Percentiles rank a stretch among this genome's conserved stretches.
Conservation (phyloP, 208 protist genomes). For the Sergeia podlipaevii region DNA sequence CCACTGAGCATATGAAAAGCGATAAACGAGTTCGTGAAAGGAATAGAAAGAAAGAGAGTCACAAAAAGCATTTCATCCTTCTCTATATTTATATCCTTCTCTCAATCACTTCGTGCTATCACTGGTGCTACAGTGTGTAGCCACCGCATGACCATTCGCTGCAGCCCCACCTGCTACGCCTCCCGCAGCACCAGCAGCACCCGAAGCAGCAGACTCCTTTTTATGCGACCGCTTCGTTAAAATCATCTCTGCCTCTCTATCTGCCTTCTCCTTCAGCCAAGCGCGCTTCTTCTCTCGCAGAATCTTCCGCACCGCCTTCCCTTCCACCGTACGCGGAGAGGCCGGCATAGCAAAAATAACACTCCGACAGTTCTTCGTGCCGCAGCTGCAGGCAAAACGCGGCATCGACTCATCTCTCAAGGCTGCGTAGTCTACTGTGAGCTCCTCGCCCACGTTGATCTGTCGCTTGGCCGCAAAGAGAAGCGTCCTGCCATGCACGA, state of each 20-base stretch:
- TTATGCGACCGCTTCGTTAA: conserved; percentile 56
- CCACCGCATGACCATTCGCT: too few relatives aligned
- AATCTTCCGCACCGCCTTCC: conserved; percentile 44
- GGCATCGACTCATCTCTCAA: conserved; percentile 80
- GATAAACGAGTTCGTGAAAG: too few relatives aligned
- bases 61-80: too few relatives aligned
- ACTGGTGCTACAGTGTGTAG: too few relatives aligned
- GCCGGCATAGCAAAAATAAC: conserved; percentile 75
- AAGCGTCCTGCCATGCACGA: conserved; percentile 78
- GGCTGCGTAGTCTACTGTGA: conserved; percentile 86
- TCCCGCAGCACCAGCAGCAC: not conserved
- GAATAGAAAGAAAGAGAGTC: too few relatives aligned
- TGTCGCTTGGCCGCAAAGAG: conserved; percentile 68
- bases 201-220: conserved; percentile 1
- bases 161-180: conserved; percentile 2
- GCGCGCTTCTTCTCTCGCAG: conserved; percentile 70
- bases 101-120: too few relatives aligned
- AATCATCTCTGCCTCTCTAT: conserved; percentile 65
- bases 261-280: conserved; percentile 75
- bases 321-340: conserved; percentile 61
- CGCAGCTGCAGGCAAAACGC: conserved; percentile 78
- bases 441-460: conserved; percentile 82
- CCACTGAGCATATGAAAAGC: too few relatives aligned
- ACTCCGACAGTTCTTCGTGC: conserved; percentile 75
- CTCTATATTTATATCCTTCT: too few relatives aligned